Evolutionary conservation across 192 early-diverging fungal species (phyloP).

Genomic region (Cladochytrium replicatum): DNA sequence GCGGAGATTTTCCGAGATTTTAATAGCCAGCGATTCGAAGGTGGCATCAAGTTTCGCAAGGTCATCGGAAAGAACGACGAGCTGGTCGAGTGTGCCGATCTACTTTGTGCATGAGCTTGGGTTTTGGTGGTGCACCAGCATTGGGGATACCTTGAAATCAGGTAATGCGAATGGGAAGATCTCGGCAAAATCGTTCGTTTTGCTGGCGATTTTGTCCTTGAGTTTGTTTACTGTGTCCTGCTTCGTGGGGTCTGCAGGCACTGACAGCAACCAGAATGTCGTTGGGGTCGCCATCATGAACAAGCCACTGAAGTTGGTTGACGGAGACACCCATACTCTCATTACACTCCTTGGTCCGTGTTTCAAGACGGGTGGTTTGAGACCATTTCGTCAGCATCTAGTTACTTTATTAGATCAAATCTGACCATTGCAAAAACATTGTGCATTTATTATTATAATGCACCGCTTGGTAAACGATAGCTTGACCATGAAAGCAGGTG

Average conservation of each 20-base stretch:
- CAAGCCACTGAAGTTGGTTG: not conserved
- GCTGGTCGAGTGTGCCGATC: slow-evolving; percentile 92
- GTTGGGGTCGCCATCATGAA: not conserved
- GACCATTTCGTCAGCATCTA: too few species aligned
- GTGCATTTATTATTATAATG: too few species aligned
- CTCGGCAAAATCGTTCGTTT: slow-evolving; percentile 60
- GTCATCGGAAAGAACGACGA: slow-evolving; percentile 92
- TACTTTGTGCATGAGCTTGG: slow-evolving; percentile 19
- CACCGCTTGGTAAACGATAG: too few species aligned
- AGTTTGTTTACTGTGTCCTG: slow-evolving; percentile 54
- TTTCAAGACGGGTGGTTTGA: too few species aligned
- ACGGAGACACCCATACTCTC: too few species aligned
- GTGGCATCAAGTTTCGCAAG: slow-evolving; percentile 72
- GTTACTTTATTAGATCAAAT: too few species aligned
- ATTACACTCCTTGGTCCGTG: too few species aligned
- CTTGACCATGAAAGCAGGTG: too few species aligned
- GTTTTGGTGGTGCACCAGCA: not conserved
- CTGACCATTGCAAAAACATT: too few species aligned
- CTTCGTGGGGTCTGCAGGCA: slow-evolving; percentile 81
- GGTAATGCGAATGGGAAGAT: slow-evolving; percentile 77
- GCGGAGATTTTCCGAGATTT: slow-evolving; percentile 78
- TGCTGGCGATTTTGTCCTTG: slow-evolving; percentile 57
- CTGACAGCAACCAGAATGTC: slow-evolving; percentile 57
- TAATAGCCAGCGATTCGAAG: slow-evolving; percentile 63
- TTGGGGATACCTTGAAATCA: slow-evolving; percentile 77